Evolutionary conservation across 2,329 filamentous ascomycete species (phyloP).

Genomic region (Metarhizium brunneum): DNA sequence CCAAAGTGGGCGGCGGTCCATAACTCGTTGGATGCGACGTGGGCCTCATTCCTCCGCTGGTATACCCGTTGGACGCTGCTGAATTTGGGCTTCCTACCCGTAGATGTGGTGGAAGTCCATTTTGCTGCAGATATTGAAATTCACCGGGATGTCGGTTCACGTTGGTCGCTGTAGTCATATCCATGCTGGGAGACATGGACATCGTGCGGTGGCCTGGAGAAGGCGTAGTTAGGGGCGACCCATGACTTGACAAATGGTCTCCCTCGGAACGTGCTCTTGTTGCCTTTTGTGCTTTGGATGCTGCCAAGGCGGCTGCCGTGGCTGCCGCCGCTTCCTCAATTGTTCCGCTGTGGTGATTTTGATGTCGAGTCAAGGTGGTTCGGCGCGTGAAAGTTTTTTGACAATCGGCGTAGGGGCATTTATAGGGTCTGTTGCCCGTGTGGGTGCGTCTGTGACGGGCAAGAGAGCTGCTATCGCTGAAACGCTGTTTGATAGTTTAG

Average conservation of each 20-base stretch:
- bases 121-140: constrained; percentile 64
- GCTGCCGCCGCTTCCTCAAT: constrained; percentile 88
- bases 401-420: constrained; percentile 94
- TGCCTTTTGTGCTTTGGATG: constrained; percentile 29
- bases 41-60: constrained; percentile 45
- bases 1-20: constrained; percentile 74
- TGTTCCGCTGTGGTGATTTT: constrained; percentile 91
- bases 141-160: constrained; percentile 57
- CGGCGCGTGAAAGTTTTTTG: constrained; percentile 97
- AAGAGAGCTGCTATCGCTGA: constrained; percentile 91
- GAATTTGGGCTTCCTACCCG: constrained; percentile 65
- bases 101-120: constrained; percentile 74
- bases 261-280: constrained; percentile 55
- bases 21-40: constrained; percentile 82
- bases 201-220: constrained; percentile 72
- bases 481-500: constrained; percentile 52
- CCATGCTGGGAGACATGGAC: constrained; percentile 71
- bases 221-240: constrained; percentile 68
- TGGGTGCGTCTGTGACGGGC: constrained; percentile 92
- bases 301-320: constrained; percentile 75
- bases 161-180: constrained; percentile 57
- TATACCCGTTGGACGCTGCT: constrained; percentile 49
- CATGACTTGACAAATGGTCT: constrained; percentile 61
- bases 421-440: constrained; percentile 91
- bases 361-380: constrained; percentile 88